Evolutionary conservation across 805 yeast genomes (phyloP).

Genomic region (Metschnikowia kofuensis): DNA sequence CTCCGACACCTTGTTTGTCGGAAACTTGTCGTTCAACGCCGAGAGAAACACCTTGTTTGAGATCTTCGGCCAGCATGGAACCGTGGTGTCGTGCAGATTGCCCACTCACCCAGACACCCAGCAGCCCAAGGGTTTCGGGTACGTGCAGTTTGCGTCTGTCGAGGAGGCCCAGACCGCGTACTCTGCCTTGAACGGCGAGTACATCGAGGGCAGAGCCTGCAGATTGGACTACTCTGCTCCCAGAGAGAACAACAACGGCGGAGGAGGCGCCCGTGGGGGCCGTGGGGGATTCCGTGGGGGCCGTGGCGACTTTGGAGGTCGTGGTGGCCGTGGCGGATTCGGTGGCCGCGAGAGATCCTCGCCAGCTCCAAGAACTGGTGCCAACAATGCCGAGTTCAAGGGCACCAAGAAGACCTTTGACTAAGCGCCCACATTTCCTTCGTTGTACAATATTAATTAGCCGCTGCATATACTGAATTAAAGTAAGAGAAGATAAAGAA

Average conservation of each 20-base stretch:
- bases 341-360: constrained; percentile 41
- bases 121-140: constrained; percentile 98
- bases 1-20: constrained; percentile 92
- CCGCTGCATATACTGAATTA: background rate
- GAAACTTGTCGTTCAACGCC: constrained; percentile 91
- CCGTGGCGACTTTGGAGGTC: constrained; percentile 14
- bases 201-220: constrained; percentile 87
- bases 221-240: constrained; percentile 96
- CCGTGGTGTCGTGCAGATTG: constrained; percentile 83
- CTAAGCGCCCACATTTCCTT: constrained; percentile 28
- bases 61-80: constrained; percentile 74
- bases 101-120: constrained; percentile 99
- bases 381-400: constrained; percentile 66
- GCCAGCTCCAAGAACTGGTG: constrained; percentile 67
- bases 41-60: constrained; percentile 75
- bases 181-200: constrained; percentile 83
- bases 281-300: constrained; percentile 19
- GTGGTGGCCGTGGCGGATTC: constrained; percentile 26
- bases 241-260: constrained; percentile 49
- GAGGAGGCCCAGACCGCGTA: constrained; percentile 91
- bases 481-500: background rate
- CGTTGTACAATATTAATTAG: constrained; percentile 5
- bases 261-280: constrained; percentile 16
- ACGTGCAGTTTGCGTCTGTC: constrained; percentile 82
- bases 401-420: constrained; percentile 85